Percentiles rank a stretch among this genome's conserved stretches.
phyloP scores from a whole-genome alignment of 2,329 filamentous ascomycete species.

The Thielaviopsis cerberus region DNA sequence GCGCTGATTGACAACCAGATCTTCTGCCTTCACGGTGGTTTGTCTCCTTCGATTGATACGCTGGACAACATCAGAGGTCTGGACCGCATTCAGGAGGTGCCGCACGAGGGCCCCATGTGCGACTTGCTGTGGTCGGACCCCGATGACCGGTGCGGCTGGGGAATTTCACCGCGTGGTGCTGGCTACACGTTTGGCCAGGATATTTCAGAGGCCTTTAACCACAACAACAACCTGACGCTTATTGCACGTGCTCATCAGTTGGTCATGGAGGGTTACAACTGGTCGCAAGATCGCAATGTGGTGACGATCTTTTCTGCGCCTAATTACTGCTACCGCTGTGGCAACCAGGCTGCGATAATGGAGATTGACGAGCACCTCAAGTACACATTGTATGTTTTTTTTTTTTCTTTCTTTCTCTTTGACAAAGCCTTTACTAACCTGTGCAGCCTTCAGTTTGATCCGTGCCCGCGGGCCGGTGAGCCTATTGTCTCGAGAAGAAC shows the following conservation, averaged over 20 bases:
- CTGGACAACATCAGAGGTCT: slow-evolving; percentile 88
- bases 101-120: slow-evolving; percentile 95
- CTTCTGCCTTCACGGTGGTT: slow-evolving; percentile 91
- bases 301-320: slow-evolving; percentile 94
- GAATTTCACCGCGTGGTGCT: slow-evolving; percentile 82
- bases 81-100: slow-evolving; percentile 94
- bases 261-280: slow-evolving; percentile 99
- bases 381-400: slow-evolving; percentile 78
- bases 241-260: slow-evolving; percentile 94
- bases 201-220: slow-evolving; percentile 96
- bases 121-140: slow-evolving; percentile 96
- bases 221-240: slow-evolving; percentile 91
- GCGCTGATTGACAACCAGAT: slow-evolving; percentile 98
- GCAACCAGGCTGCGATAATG: slow-evolving; percentile 99
- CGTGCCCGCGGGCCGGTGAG: slow-evolving; percentile 89
- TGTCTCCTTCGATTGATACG: slow-evolving; percentile 90
- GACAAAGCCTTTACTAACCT: slow-evolving; percentile 10
- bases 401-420: background rate
- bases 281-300: slow-evolving; percentile 95
- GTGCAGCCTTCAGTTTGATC: slow-evolving; percentile 90
- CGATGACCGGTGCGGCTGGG: slow-evolving; percentile 90
- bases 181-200: slow-evolving; percentile 94
- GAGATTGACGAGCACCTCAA: slow-evolving; percentile 98
- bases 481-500: slow-evolving; percentile 96
- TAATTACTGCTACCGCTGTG: slow-evolving; percentile 96